phyloP scores from a whole-genome alignment of 148 eudicot genomes.

The Camellia lanceoleosa region DNA sequence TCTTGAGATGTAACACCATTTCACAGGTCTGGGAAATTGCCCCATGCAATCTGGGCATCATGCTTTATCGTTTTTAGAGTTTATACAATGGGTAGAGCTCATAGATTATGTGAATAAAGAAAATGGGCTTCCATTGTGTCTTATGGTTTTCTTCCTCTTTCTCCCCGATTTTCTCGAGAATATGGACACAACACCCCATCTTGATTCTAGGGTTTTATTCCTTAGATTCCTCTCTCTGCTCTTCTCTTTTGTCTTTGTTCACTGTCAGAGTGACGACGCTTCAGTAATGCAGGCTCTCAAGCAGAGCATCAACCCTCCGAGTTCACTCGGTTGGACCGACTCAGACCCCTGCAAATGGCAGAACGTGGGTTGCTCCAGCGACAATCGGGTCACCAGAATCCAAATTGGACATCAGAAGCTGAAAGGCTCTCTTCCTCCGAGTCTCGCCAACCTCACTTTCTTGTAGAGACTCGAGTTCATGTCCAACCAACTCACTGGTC shows the following conservation, averaged over 20 bases:
- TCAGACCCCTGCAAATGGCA: slow-evolving; percentile 63
- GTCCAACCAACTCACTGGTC: slow-evolving; percentile 46
- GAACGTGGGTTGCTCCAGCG: slow-evolving; percentile 36
- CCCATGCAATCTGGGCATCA: too few species aligned
- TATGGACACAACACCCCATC: slow-evolving; percentile 11
- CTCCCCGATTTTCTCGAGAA: slow-evolving; percentile 10
- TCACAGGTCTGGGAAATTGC: too few species aligned
- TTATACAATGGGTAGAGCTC: too few species aligned
- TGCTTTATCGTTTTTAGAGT: too few species aligned
- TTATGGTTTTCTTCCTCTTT: background rate
- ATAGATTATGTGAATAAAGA: too few species aligned
- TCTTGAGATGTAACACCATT: too few species aligned
- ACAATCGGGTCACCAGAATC: slow-evolving; percentile 50
- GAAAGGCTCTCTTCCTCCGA: slow-evolving; percentile 45
- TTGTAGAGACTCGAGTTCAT: slow-evolving; percentile 55
- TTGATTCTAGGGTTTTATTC: background rate
- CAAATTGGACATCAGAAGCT: slow-evolving; percentile 46
- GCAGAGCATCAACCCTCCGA: slow-evolving; percentile 39
- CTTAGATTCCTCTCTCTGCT: slow-evolving; percentile 11
- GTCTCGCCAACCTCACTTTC: slow-evolving; percentile 39
- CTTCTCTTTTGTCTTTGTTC: background rate
- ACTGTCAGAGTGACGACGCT: slow-evolving; percentile 40
- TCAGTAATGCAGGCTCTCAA: slow-evolving; percentile 57
- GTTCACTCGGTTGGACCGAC: slow-evolving; percentile 48
- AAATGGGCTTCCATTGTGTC: too few species aligned